Evolutionary conservation across 2,329 filamentous ascomycete genomes (phyloP), one percentile per base, ranked within the genome.

Genomic region (Pseudogymnoascus sp.): DNA sequence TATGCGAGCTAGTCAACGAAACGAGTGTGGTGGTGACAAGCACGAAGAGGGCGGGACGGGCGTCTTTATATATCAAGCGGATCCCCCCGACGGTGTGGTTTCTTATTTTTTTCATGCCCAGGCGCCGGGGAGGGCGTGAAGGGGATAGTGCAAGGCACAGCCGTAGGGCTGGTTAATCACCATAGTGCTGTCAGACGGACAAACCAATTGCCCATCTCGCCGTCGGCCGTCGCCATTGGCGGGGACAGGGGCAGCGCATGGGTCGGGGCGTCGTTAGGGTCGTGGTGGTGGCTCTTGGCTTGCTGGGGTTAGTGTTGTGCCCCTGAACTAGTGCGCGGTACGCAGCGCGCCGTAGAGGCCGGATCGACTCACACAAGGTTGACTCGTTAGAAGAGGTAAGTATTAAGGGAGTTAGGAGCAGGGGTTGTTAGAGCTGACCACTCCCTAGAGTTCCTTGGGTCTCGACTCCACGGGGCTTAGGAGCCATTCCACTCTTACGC

Each of bases 301-400:
- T 53, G 26, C 26, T 31, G 4, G 46, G 46, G 22, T 53, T 16
- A n/a, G 46, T 31, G 26, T 8, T 31, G 24, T 53, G 46, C 46
- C 46, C 46, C 46, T 53, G 46, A 53, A 26, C 46, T 53, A 53
- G n/a, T 41, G 40, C n/a, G n/a, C n/a, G n/a, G n/a, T n/a, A n/a
- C n/a, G n/a, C n/a, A n/a, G n/a, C n/a, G n/a, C n/a, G n/a, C n/a
- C n/a, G n/a, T n/a, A n/a, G n/a, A n/a, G n/a, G n/a, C n/a, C n/a
- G n/a, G n/a, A n/a, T n/a, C n/a, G n/a, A n/a, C n/a, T n/a, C n/a
- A n/a, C n/a, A n/a, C n/a, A n/a, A n/a, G n/a, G n/a, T n/a, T n/a
- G n/a, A n/a, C n/a, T n/a, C n/a, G n/a, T n/a, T n/a, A n/a, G n/a
- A n/a, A n/a, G n/a, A n/a, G n/a, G n/a, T n/a, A n/a, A n/a, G n/a